Base-by-base conservation (phyloP, 306 rosid species). In the Cucurbita ficifolia region DNA sequence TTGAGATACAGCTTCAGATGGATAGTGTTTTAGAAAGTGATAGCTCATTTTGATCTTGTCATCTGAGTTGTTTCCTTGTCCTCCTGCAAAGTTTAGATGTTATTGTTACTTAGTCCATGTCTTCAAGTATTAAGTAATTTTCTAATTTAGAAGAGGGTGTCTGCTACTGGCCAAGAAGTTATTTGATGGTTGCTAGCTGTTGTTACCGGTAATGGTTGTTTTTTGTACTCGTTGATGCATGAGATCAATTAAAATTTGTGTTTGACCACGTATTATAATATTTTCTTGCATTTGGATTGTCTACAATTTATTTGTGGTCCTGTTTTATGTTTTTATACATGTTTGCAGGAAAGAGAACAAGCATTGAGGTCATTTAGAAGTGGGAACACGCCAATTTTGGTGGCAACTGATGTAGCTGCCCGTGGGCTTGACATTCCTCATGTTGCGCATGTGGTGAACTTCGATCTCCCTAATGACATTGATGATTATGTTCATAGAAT, bases 381-480 rank as follows among this genome's bases (percentile, higher is more conserved):
- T 76, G 97, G 97, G 21, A 86, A 87, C 59, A 87, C 92, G 45
- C 97, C 97, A 7, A 91, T 91, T 59, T 82, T 91, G 90, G 97
- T 91, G 51, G 97, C 97, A 61, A 91, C 97, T 60, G 97, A 91
- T 79, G 97, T 91, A 75, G 97, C 97, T 48, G 97, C 97, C 11
- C 95, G 97, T 74, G 97, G 97, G 70, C 96, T 91, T 78, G 96
- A 91, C 62, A 91, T 91, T 76, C 97, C 96, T 38, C 96, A 88
- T 63, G 97, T 91, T 74, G 89, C 92, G 40, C 97, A 91, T 75
- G 97, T 91, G 39, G 91, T 91, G 64, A 91, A 91, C 84, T 91
- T 91, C 76, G 97, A 91, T 82, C 91, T 91, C 57, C 97, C 97
- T 13, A 91, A 91, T 75, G 97, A 91, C 81, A 91, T 91, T 76